Evolutionary conservation across 2,329 filamentous ascomycete genomes (phyloP), one percentile per base, ranked within the genome.

Genomic region (Trichoderma asperellum): DNA sequence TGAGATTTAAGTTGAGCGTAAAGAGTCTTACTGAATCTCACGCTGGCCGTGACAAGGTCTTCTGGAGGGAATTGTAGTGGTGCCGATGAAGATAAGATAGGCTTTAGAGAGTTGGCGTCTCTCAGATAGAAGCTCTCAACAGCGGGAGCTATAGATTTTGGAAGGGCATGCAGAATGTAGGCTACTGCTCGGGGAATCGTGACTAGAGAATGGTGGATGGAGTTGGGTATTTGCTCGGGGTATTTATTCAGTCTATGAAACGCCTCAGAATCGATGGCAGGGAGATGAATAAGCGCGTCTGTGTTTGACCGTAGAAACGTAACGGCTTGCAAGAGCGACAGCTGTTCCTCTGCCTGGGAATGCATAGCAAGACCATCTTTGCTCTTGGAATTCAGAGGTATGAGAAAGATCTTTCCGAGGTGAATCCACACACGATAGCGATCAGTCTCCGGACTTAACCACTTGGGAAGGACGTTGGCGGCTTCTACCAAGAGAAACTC

Each of bases 401-500:
- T 91, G 70, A 98, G 88, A 58, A 88, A 84, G 21, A 98, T 84
- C 68, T 90, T 87, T 68, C 92, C 92, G 37, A 89, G 82, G 74
- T 97, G 88, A 68, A 99, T 89, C 96, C 96, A 99, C 40, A 96
- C 90, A 68, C 96, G 87, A 77, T 97, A 92, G 72, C 91, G 88
- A 72, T 96, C 94, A 49, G 95, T 91, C 72, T 97, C 94, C 0
- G 96, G 96, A 73, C 91, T 97, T 32, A 99, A 82, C 96, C 96
- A 99, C 71, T 87, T 89, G 2, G 96, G 96, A 2, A 97, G 83
- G 16, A 91, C 89, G 73, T 92, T 94, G 34, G 96, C 95, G 35
- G 95, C 96, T 82, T 99, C 96, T 68, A 97, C 91, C 21, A 99
- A 88, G 61, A 99, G 86, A 75, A 99, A 99, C 77, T 99, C 94